Percentiles rank a stretch among this genome's conserved stretches.
These are phyloP conservation scores for Penicillium malachiteum DNA, from an alignment of 495 filamentous ascomycete genomes.

Conservation along the genomic window DNA sequence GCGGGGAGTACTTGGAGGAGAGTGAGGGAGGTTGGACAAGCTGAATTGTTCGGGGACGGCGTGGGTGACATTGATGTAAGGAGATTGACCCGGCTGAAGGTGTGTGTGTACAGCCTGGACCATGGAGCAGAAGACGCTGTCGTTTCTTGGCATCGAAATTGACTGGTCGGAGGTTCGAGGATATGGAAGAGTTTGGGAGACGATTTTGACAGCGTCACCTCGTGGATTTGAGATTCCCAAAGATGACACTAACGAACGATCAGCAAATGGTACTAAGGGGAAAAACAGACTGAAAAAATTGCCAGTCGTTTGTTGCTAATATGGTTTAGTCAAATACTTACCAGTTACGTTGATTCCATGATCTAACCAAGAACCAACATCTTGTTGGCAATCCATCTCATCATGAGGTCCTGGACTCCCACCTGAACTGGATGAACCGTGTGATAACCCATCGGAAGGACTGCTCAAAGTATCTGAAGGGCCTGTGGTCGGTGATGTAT, in stretches of 20 bases:
- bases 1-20: slow-evolving; percentile 59
- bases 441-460: slow-evolving; percentile 36
- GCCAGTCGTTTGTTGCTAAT: no score
- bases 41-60: slow-evolving; percentile 63
- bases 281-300: not conserved
- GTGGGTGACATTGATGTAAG: slow-evolving; percentile 63
- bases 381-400: slow-evolving; percentile 42
- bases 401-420: slow-evolving; percentile 37
- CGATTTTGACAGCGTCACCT: slow-evolving; percentile 51
- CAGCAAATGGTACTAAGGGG: slow-evolving; percentile 7
- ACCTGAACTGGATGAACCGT: slow-evolving; percentile 38
- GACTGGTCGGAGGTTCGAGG: slow-evolving; percentile 51
- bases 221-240: slow-evolving; percentile 34
- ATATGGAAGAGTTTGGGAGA: slow-evolving; percentile 63
- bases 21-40: slow-evolving; percentile 59
- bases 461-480: slow-evolving; percentile 34
- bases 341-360: slow-evolving; percentile 43
- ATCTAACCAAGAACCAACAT: slow-evolving; percentile 42
- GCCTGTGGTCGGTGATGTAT: slow-evolving; percentile 26
- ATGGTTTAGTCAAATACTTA: slow-evolving; percentile 20
- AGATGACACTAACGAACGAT: slow-evolving; percentile 33
- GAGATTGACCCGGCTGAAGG: slow-evolving; percentile 43
- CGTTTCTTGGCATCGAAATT: slow-evolving; percentile 29
- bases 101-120: slow-evolving; percentile 54
- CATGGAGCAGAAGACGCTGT: slow-evolving; percentile 48